Percentiles rank a stretch among this genome's conserved stretches.
Evolutionary conservation across 2,329 filamentous ascomycete species (phyloP).

Genomic region (Fusarium floridanum): DNA sequence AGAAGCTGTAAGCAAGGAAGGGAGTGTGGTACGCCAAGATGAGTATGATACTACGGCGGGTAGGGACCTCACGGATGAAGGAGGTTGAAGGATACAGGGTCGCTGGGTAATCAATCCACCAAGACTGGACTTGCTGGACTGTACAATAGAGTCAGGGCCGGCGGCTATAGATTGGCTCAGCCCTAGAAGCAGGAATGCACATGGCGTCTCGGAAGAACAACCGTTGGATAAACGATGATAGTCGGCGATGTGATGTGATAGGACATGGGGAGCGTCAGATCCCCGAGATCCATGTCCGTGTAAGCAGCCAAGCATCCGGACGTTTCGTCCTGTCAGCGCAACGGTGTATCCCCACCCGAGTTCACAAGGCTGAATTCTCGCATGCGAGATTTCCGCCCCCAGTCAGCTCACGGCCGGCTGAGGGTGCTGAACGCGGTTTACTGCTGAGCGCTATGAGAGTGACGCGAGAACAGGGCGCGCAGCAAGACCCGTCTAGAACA

Average conservation of each 20-base stretch:
- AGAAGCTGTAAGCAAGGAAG: conserved; percentile 79
- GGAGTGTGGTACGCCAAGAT: conserved; percentile 13
- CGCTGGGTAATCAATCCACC: conserved; percentile 43
- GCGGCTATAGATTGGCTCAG: conserved; percentile 38
- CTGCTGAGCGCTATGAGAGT: conserved; percentile 16
- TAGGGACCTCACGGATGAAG: conserved; percentile 20
- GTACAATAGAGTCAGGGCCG: conserved; percentile 46
- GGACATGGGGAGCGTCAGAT: conserved; percentile 1
- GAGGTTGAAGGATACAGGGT: conserved; percentile 31
- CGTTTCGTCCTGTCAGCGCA: not conserved
- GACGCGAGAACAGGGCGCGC: not conserved
- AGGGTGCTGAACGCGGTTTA: conserved; percentile 19
- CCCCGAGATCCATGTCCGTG: conserved; percentile 22
- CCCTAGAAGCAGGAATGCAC: conserved; percentile 44
- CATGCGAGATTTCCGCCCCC: conserved; percentile 13
- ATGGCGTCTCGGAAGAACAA: conserved; percentile 41
- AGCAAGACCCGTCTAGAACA: conserved; percentile 22
- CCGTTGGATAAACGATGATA: not conserved
- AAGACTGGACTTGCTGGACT: conserved; percentile 42
- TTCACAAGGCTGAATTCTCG: conserved; percentile 23
- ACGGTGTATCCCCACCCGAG: not conserved
- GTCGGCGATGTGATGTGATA: not conserved
- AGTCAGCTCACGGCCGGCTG: conserved; percentile 13
- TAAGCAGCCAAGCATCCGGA: conserved; percentile 23
- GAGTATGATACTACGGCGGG: conserved; percentile 26